phyloP scores from a whole-genome alignment of 2,329 filamentous ascomycete species.

The Penicillium aurantiogriseum region DNA sequence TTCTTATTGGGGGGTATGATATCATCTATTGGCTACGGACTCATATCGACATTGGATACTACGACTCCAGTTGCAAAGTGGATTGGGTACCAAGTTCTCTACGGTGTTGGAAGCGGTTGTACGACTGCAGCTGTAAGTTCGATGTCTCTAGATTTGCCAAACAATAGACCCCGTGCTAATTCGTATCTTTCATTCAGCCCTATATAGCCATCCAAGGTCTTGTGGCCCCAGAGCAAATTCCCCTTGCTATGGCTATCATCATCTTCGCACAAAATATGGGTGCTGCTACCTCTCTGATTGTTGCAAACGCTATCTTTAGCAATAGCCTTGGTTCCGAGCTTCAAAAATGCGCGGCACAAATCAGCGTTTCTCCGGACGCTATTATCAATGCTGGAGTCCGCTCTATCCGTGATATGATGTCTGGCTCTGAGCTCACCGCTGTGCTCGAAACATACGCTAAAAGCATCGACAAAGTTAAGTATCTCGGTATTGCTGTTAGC shows the following conservation, averaged over 20 bases:
- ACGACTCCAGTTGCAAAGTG: constrained; percentile 22
- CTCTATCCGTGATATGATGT: constrained; percentile 25
- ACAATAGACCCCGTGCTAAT: neutral
- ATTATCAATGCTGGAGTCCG: constrained; percentile 28
- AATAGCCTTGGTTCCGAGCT: constrained; percentile 26
- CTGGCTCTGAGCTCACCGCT: constrained; percentile 22
- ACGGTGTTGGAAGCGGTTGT: constrained; percentile 21
- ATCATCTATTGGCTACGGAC: constrained; percentile 30
- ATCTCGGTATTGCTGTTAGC: constrained; percentile 28
- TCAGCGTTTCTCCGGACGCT: constrained; percentile 18
- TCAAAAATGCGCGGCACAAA: constrained; percentile 11
- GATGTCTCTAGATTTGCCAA: neutral
- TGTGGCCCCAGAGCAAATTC: constrained; percentile 23
- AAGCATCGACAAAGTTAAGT: constrained; percentile 30
- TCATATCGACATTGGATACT: constrained; percentile 32
- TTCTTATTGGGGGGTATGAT: constrained; percentile 29
- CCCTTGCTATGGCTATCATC: constrained; percentile 30
- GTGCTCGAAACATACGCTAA: constrained; percentile 30
- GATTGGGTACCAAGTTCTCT: constrained; percentile 34
- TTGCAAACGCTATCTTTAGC: constrained; percentile 30
- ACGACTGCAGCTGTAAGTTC: constrained; percentile 12
- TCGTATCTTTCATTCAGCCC: constrained; percentile 13
- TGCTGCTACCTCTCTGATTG: constrained; percentile 30
- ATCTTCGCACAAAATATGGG: constrained; percentile 37
- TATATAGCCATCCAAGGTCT: constrained; percentile 30